These are phyloP conservation scores for Ogataea wickerhamii DNA, from an alignment of 805 yeast genomes.

Conservation along the genomic window DNA sequence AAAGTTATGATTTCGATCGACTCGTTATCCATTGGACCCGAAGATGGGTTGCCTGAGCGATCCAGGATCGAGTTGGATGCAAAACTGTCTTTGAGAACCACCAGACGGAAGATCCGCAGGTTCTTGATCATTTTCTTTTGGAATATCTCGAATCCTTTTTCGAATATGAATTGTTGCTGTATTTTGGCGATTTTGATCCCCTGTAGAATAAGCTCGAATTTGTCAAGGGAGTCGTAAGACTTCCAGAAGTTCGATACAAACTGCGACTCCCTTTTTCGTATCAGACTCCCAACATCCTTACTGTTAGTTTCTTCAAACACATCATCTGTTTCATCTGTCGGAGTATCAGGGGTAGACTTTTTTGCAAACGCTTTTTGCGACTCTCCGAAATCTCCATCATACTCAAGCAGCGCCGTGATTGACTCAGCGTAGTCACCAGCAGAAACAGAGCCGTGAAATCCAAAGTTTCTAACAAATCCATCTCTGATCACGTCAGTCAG, in stretches of 20 bases:
- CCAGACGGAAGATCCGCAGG: constrained; percentile 74
- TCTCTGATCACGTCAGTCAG: constrained; percentile 78
- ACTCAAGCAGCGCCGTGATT: constrained; percentile 77
- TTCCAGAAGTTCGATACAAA: constrained; percentile 48
- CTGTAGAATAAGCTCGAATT: constrained; percentile 50
- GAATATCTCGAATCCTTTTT: constrained; percentile 84
- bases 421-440: constrained; percentile 95
- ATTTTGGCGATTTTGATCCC: constrained; percentile 85
- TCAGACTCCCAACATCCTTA: constrained; percentile 27
- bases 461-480: constrained; percentile 84
- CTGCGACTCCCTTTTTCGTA: constrained; percentile 30
- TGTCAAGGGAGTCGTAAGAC: constrained; percentile 51
- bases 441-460: constrained; percentile 79
- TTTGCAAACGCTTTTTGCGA: constrained; percentile 9
- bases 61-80: constrained; percentile 19
- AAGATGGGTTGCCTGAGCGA: constrained; percentile 4
- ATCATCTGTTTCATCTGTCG: constrained; percentile 19
- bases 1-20: constrained; percentile 31
- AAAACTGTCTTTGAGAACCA: constrained; percentile 75
- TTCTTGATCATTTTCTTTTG: constrained; percentile 80
- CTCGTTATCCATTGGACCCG: constrained; percentile 22
- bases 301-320: constrained; percentile 24
- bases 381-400: constrained; percentile 39
- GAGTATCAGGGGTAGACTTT: constrained; percentile 13
- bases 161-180: constrained; percentile 78